Evolutionary conservation across 495 filamentous ascomycete species (phyloP).

Genomic region (Cercophora newfieldiana): DNA sequence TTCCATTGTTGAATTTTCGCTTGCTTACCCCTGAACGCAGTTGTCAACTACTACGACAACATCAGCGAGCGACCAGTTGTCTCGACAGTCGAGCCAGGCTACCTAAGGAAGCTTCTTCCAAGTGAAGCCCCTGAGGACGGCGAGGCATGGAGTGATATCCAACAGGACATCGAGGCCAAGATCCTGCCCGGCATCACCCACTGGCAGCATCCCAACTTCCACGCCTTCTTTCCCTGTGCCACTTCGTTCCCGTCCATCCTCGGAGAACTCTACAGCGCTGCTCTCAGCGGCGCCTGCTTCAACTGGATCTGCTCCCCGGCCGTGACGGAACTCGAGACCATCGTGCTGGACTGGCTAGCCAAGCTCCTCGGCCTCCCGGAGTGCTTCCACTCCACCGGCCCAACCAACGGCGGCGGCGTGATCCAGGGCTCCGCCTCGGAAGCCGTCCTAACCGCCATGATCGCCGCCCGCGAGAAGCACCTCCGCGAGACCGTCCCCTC

Average conservation of each 20-base stretch:
- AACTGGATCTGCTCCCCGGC: slow-evolving; percentile 97
- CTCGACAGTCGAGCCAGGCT: slow-evolving; percentile 80
- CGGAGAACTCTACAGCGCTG: slow-evolving; percentile 87
- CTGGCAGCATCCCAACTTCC: slow-evolving; percentile 93
- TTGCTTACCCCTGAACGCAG: slow-evolving; percentile 44
- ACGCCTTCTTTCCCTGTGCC: slow-evolving; percentile 90
- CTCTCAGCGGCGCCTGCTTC: slow-evolving; percentile 88
- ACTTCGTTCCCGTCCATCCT: slow-evolving; percentile 85
- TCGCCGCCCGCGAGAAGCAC: slow-evolving; percentile 84
- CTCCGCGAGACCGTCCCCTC: slow-evolving; percentile 58
- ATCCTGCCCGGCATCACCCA: slow-evolving; percentile 95
- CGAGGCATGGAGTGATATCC: slow-evolving; percentile 78
- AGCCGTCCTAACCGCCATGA: slow-evolving; percentile 81
- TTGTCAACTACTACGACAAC: slow-evolving; percentile 79
- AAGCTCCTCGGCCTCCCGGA: slow-evolving; percentile 69
- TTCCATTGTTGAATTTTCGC: not conserved
- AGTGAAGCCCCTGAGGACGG: slow-evolving; percentile 67
- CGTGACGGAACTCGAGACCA: slow-evolving; percentile 92
- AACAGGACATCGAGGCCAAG: slow-evolving; percentile 79
- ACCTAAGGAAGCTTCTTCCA: slow-evolving; percentile 79
- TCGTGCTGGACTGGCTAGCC: slow-evolving; percentile 87
- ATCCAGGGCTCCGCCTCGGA: slow-evolving; percentile 95
- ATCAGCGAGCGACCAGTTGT: slow-evolving; percentile 71
- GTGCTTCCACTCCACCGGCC: slow-evolving; percentile 73
- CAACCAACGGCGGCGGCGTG: slow-evolving; percentile 79